Conservation (phyloP, 768 basidiomycete species). For the Postia placenta region DNA sequence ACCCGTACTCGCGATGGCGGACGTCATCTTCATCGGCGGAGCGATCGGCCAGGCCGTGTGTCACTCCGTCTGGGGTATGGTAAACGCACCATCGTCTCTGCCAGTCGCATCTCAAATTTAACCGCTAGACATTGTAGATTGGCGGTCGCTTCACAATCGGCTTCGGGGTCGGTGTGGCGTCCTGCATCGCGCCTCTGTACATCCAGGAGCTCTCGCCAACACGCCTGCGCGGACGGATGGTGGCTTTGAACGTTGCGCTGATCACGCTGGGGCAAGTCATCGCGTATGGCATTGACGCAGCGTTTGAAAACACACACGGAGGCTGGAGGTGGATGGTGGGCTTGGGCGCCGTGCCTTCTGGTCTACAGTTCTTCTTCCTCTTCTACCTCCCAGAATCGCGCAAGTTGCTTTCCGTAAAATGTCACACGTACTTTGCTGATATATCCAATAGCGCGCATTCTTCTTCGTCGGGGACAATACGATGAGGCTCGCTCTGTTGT, state of each 20-base stretch:
- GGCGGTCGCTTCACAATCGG: conserved; percentile 73
- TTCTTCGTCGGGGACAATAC: conserved; percentile 50
- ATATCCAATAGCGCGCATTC: conserved; percentile 44
- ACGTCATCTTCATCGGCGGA: conserved; percentile 69
- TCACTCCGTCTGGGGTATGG: conserved; percentile 68
- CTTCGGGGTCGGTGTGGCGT: conserved; percentile 66
- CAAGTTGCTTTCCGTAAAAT: conserved; percentile 32
- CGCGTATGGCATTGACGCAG: conserved; percentile 69
- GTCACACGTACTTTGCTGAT: too few species aligned
- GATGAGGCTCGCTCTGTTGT: conserved; percentile 49
- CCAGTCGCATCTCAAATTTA: not conserved
- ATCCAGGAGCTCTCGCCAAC: conserved; percentile 82
- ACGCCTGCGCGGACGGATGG: conserved; percentile 67
- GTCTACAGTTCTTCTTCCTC: conserved; percentile 52
- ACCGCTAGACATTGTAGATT: conserved; percentile 33
- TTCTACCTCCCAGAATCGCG: conserved; percentile 75
- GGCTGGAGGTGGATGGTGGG: conserved; percentile 90
- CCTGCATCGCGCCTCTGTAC: conserved; percentile 75
- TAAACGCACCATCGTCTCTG: conserved; percentile 20
- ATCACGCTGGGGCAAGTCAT: conserved; percentile 80
- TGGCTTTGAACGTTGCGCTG: conserved; percentile 76
- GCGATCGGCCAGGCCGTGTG: conserved; percentile 67
- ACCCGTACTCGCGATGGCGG: conserved; percentile 58
- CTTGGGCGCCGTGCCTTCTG: conserved; percentile 64
- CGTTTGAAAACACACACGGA: conserved; percentile 46